Conservation (phyloP, 352 stramenopile genomes). For the Phytophthora quininea region DNA sequence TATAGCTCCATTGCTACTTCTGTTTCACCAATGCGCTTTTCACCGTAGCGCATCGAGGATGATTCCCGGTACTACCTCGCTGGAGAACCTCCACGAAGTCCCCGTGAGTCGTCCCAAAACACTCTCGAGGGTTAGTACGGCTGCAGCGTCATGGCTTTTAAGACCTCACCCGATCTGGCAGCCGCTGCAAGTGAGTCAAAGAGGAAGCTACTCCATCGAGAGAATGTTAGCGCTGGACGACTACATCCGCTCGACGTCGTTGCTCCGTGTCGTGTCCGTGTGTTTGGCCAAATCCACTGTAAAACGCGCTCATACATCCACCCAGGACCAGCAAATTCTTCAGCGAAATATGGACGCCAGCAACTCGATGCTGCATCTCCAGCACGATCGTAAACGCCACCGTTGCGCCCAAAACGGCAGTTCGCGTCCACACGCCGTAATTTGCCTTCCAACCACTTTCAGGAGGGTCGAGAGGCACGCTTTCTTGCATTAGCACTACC, state of each 20-base stretch:
- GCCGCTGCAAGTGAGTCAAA: conserved; percentile 17
- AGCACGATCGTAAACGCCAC: background rate
- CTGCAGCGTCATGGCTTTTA: background rate
- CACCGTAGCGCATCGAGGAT: no score
- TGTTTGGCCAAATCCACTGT: background rate
- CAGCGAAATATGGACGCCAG: background rate
- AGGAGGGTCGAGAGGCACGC: conserved; percentile 5
- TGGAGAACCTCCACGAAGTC: no score
- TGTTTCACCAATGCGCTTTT: no score
- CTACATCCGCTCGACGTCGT: conserved; percentile 18
- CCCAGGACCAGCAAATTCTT: background rate
- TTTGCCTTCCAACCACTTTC: conserved; percentile 1
- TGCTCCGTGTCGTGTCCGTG: conserved; percentile 6
- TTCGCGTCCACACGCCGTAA: conserved; percentile 7
- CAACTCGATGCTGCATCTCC: background rate
- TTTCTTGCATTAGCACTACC: conserved; percentile 7
- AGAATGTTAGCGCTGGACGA: conserved; percentile 35
- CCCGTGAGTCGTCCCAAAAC: no score
- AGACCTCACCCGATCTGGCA: background rate
- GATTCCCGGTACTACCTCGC: no score
- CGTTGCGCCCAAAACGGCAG: background rate
- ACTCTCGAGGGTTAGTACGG: background rate
- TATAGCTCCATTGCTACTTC: no score
- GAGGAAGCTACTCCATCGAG: conserved; percentile 42
- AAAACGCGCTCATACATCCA: background rate